Evolutionary conservation across 2,329 filamentous ascomycete genomes (phyloP), one percentile per base, ranked within the genome.

Genomic region (Pyricularia pennisetigena): DNA sequence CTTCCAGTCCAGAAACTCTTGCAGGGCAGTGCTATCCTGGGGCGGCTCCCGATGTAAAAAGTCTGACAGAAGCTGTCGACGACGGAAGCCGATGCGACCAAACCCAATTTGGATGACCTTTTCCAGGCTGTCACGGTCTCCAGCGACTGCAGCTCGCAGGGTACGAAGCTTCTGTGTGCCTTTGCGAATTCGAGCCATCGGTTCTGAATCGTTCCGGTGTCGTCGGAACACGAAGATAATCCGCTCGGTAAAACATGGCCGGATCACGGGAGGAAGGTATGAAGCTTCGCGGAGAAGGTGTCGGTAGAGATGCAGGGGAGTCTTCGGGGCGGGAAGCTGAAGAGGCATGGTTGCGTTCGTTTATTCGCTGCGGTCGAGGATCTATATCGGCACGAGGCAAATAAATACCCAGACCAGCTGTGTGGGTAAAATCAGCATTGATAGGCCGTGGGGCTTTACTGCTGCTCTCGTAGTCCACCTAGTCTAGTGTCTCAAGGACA

Each of bases 211-310:
- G 14, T 72, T 29, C 4, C 71, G 74, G 70, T 81, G 76, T 3
- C 75, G 75, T n/a, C 79, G 80, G 72, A 87, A 88, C 41, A 80
- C 79, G 8, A 72, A 69, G 66, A 78, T 76, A 64, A 88, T 82
- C 41, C 78, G 78, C 7, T 76, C 72, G 64, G 77, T 74, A 67
- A 85, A 76, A 68, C 78, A 81, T 2, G 77, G 74, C 57, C 81
- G 82, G 69, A 83, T 84, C 57, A 82, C 75, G 2, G 79, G 79
- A 1, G 86, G 86, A 2, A 89, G 82, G 73, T 90, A 90, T 30
- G 84, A 82, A 57, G 81, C 79, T 77, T 88, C 86, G 69, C 87
- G 85, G 49, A 89, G 83, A 26, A 89, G 78, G 69, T 85, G 81
- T 68, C 87, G 82, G 75, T 87, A 89, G 64, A 87, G 75, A 71